Evolutionary conservation across 2,329 filamentous ascomycete species (phyloP).

Genomic region (Cladosporium phlei): DNA sequence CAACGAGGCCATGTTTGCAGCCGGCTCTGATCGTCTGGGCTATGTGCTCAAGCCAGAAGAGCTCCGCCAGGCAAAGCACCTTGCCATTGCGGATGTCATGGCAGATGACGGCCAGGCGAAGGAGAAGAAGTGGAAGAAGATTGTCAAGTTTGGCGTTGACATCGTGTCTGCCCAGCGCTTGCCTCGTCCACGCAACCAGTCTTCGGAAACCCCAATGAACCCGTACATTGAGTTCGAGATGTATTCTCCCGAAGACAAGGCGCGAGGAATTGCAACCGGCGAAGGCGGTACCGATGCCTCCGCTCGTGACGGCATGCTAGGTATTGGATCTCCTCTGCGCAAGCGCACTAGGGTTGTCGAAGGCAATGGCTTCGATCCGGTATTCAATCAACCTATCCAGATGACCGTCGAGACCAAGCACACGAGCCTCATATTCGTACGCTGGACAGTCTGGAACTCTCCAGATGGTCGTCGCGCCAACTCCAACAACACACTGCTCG

Average conservation of each 20-base stretch:
- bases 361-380: constrained; percentile 90
- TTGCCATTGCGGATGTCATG: constrained; percentile 51
- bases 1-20: constrained; percentile 96
- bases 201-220: constrained; percentile 69
- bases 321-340: constrained; percentile 67
- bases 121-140: constrained; percentile 68
- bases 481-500: constrained; percentile 60
- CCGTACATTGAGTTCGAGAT: constrained; percentile 94
- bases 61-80: constrained; percentile 62
- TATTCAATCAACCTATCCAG: constrained; percentile 73
- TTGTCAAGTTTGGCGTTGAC: constrained; percentile 79
- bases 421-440: constrained; percentile 87
- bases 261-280: constrained; percentile 64
- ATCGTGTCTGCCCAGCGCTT: constrained; percentile 93
- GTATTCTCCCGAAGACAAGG: constrained; percentile 88
- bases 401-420: constrained; percentile 89
- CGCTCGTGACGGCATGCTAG: constrained; percentile 59
- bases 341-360: constrained; percentile 74
- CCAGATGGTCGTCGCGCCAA: constrained; percentile 66
- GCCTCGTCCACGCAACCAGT: constrained; percentile 71
- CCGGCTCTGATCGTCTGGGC: constrained; percentile 77
- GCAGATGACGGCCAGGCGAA: constrained; percentile 48
- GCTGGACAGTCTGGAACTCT: constrained; percentile 87
- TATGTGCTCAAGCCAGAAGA: constrained; percentile 92
- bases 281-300: constrained; percentile 63